Evolutionary conservation across 106 monocot species (phyloP).

Genomic region (Hemerocallis citrina): DNA sequence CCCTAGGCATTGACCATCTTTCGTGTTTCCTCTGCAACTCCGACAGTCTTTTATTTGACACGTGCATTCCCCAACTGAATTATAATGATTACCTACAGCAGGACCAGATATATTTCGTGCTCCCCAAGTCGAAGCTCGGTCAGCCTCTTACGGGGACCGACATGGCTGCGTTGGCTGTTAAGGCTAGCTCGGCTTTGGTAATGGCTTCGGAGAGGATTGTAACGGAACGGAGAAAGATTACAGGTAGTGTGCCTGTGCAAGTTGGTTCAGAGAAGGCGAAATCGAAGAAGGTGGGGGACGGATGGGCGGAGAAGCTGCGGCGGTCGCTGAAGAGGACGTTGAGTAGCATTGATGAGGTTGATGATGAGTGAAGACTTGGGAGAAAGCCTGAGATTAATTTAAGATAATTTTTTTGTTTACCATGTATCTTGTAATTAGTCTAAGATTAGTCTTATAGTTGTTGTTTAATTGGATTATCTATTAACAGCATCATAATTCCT

Average conservation of each 20-base stretch:
- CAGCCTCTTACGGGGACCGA: conserved; percentile 1
- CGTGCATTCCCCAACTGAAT: not conserved
- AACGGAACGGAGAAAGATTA: not conserved
- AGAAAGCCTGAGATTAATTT: no score
- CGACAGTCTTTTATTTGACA: conserved; percentile 3
- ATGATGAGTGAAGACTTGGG: no score
- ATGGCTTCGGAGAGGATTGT: not conserved
- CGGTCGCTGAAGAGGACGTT: not conserved
- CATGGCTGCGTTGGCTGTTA: conserved; percentile 8
- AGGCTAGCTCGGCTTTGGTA: conserved; percentile 7
- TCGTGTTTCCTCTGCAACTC: conserved; percentile 13
- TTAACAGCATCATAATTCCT: no score
- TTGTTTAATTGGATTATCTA: no score
- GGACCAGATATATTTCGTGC: conserved; percentile 11
- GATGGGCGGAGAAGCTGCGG: not conserved
- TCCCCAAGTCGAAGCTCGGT: conserved; percentile 4
- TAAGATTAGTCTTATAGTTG: no score
- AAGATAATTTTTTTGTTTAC: no score
- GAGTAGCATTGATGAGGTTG: not conserved
- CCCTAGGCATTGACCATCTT: not conserved
- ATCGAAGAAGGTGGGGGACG: not conserved
- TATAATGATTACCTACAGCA: not conserved
- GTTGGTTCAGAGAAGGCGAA: not conserved
- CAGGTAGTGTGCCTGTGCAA: not conserved
- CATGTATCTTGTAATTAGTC: no score